Conservation (phyloP, 768 basidiomycete species). For the Amanita molliuscula region DNA sequence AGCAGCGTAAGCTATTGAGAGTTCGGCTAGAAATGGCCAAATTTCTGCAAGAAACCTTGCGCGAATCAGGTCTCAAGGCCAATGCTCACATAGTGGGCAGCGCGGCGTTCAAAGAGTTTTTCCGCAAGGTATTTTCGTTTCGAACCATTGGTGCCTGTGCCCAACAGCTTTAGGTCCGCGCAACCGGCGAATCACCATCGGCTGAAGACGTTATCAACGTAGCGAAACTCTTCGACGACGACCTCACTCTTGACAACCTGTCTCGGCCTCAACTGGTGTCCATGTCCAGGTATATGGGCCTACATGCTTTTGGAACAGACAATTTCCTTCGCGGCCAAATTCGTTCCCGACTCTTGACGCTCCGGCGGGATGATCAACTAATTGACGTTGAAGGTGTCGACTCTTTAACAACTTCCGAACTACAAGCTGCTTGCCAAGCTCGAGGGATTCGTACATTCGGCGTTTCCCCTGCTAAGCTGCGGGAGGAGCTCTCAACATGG, state of each 20-base stretch:
- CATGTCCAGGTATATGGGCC: constrained; percentile 95
- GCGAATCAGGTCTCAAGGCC: constrained; percentile 88
- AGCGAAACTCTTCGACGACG: constrained; percentile 94
- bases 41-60: constrained; percentile 94
- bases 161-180: constrained; percentile 51
- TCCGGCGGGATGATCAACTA: constrained; percentile 88
- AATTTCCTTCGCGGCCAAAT: constrained; percentile 94
- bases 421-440: constrained; percentile 88
- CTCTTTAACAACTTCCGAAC: constrained; percentile 80
- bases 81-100: constrained; percentile 88
- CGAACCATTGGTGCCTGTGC: neutral
- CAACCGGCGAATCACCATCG: constrained; percentile 91
- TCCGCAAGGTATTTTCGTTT: constrained; percentile 65
- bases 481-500: constrained; percentile 90
- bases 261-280: constrained; percentile 97
- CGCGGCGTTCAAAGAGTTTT: constrained; percentile 98
- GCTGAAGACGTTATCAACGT: constrained; percentile 85
- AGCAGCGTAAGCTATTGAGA: constrained; percentile 89
- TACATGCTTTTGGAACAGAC: constrained; percentile 98
- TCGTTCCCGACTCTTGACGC: constrained; percentile 67
- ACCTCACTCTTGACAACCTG: constrained; percentile 95
- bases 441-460: constrained; percentile 88
- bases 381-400: constrained; percentile 88
- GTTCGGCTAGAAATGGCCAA: constrained; percentile 98
- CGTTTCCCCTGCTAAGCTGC: constrained; percentile 76